Conservation (phyloP, 768 basidiomycete genomes). For the Kwoniella dendrophila region DNA sequence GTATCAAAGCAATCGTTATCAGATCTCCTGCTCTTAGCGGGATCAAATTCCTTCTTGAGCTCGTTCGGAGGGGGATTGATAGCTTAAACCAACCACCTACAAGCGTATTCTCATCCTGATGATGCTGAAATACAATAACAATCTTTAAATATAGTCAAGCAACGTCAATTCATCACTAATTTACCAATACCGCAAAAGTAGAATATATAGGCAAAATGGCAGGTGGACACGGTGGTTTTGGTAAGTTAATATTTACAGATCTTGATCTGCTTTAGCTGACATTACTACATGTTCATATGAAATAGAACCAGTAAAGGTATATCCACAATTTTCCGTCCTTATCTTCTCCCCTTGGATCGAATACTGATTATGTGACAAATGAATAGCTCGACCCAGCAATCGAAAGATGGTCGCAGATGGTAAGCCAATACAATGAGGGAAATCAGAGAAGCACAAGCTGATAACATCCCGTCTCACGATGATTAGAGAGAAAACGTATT, state of each 20-base stretch:
- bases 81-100: conserved; percentile 9
- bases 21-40: conserved; percentile 1
- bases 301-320: conserved; percentile 35
- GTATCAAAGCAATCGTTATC: neutral
- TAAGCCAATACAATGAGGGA: conserved; percentile 43
- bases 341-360: neutral
- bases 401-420: conserved; percentile 67
- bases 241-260: conserved; percentile 13
- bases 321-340: neutral
- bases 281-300: neutral
- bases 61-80: neutral
- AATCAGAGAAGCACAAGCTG: neutral
- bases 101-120: conserved; percentile 11
- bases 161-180: neutral
- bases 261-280: conserved; percentile 8
- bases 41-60: conserved; percentile 5
- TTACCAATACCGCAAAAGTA: neutral
- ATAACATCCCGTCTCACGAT: conserved; percentile 6
- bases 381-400: conserved; percentile 64
- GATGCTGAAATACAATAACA: neutral
- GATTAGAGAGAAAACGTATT: conserved; percentile 90
- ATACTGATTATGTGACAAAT: neutral
- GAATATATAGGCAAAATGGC: conserved; percentile 60
- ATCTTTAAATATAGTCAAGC: too few species aligned
- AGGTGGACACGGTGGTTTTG: conserved; percentile 65